Conservation (phyloP, 31 red algal species). For the Endocladia muricata region DNA sequence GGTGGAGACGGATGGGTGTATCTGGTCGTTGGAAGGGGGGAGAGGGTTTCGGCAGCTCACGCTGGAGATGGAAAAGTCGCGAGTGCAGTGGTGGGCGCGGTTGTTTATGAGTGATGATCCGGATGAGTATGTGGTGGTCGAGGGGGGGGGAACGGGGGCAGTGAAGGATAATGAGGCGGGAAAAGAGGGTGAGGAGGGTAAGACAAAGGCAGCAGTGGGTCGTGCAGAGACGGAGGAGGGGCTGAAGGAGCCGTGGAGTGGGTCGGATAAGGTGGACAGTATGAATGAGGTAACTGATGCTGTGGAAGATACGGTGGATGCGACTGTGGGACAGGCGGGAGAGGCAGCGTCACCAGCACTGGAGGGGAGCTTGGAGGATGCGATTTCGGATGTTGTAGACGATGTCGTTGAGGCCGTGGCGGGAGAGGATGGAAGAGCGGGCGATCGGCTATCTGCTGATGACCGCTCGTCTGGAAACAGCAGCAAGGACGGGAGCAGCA, state of each 20-base stretch:
- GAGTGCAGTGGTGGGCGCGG: conserved; percentile 48
- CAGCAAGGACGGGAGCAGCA: not conserved
- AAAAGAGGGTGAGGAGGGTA: not conserved
- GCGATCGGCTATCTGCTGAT: too few species aligned
- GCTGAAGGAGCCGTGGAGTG: not conserved
- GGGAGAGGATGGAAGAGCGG: not conserved
- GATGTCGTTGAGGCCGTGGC: conserved; percentile 26
- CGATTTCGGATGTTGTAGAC: conserved; percentile 18
- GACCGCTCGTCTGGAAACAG: not conserved
- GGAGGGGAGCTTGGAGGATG: conserved; percentile 11
- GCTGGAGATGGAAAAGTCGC: conserved; percentile 63
- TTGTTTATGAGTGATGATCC: conserved; percentile 60
- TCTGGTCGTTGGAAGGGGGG: conserved; percentile 52
- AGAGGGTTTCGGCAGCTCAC: conserved; percentile 28
- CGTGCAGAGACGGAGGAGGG: not conserved
- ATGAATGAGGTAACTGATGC: not conserved
- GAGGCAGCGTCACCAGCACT: not conserved
- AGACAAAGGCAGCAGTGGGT: not conserved
- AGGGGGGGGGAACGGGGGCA: not conserved
- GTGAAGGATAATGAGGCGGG: not conserved
- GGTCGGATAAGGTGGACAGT: not conserved
- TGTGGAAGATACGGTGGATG: not conserved
- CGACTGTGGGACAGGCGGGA: not conserved
- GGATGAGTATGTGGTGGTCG: conserved; percentile 38
- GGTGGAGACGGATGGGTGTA: conserved; percentile 55